These are phyloP conservation scores for Euphorbia celastroides DNA, from an alignment of 441 rosid genomes.

Conservation along the genomic window DNA sequence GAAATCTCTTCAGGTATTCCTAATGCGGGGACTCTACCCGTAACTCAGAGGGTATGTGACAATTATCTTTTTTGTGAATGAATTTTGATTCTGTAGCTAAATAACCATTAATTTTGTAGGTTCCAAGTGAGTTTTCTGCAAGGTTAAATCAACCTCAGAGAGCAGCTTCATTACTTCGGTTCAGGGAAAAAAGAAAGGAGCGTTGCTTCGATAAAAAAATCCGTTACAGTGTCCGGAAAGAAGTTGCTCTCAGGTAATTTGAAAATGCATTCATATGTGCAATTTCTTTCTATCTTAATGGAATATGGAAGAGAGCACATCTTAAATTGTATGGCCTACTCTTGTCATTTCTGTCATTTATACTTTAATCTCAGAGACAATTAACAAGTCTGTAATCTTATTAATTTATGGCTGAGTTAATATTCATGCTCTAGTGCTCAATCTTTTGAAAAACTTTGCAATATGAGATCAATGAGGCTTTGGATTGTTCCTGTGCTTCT, in stretches of 20 bases:
- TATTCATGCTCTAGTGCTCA: too few relatives aligned
- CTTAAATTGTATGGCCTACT: too few relatives aligned
- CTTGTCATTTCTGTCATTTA: too few relatives aligned
- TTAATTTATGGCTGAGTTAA: too few relatives aligned
- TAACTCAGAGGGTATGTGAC: conserved; percentile 47
- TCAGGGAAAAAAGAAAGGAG: conserved; percentile 87
- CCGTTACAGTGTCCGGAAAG: conserved; percentile 81
- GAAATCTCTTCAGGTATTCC: conserved; percentile 57
- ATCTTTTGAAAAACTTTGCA: too few relatives aligned
- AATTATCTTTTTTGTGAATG: background rate
- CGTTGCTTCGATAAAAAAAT: conserved; percentile 91
- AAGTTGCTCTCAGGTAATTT: conserved; percentile 81
- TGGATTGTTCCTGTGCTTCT: too few relatives aligned
- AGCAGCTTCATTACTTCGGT: conserved; percentile 77
- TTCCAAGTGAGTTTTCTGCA: conserved; percentile 26
- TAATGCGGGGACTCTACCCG: conserved; percentile 40
- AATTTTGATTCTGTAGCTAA: conserved; percentile 16
- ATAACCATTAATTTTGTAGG: conserved; percentile 20
- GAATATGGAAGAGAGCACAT: too few relatives aligned
- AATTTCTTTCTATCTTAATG: background rate
- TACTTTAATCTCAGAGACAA: too few relatives aligned
- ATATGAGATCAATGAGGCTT: too few relatives aligned
- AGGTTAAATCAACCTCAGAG: conserved; percentile 60
- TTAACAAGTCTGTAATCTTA: too few relatives aligned
- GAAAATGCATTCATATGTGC: background rate